Percentiles rank a stretch among this genome's conserved stretches.
These are phyloP conservation scores for Phytophthora megakarya DNA, from an alignment of 352 stramenopile genomes.

Conservation along the genomic window DNA sequence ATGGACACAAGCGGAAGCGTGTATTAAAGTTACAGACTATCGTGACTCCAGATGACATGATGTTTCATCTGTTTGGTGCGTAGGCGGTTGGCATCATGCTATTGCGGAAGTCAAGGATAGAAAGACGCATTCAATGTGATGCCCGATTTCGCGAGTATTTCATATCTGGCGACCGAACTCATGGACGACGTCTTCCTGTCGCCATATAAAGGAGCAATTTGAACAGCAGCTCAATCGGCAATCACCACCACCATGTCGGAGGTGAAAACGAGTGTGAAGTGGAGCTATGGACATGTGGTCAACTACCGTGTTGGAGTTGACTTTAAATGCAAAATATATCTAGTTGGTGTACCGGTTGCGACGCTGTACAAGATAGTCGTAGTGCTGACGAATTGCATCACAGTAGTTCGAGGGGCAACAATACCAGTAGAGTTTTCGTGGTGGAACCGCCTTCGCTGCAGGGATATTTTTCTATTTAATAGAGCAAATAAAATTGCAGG, in stretches of 20 bases:
- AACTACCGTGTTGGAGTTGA: not conserved
- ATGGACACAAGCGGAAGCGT: not conserved
- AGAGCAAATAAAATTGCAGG: not conserved
- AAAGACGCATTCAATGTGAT: not conserved
- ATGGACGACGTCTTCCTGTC: not conserved
- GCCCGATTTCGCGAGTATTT: not conserved
- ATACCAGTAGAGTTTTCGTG: conserved; percentile 5
- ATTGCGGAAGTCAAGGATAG: not conserved
- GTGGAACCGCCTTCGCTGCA: not conserved
- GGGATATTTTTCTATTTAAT: not conserved
- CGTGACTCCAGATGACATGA: not conserved
- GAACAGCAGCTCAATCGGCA: not conserved
- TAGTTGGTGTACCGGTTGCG: not conserved
- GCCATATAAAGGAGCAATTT: not conserved
- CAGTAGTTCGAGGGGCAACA: conserved; percentile 1
- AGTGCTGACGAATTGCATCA: conserved; percentile 1
- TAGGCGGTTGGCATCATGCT: not conserved
- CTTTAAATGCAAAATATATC: not conserved
- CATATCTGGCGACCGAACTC: not conserved
- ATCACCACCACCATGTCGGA: not conserved
- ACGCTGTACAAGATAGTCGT: not conserved
- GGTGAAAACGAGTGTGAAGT: not conserved
- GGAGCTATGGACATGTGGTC: not conserved
- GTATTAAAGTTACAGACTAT: not conserved
- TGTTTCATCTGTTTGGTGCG: not conserved